Percentiles rank a stretch among this genome's conserved stretches.
Evolutionary conservation across 768 basidiomycete genomes (phyloP).

Genomic region (Russula abietina): DNA sequence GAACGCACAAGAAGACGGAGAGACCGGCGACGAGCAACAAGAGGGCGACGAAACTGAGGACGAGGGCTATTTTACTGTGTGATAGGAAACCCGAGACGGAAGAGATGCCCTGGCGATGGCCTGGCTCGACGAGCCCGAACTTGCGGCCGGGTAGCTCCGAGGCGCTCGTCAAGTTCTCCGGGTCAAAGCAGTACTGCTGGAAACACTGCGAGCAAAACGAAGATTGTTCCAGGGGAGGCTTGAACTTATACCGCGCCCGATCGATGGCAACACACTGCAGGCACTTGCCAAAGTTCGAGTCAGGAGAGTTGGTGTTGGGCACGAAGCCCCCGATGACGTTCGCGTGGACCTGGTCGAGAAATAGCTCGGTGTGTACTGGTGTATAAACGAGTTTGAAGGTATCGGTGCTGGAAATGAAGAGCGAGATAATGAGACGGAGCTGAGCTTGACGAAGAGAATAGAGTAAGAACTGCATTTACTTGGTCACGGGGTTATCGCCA

Average conservation of each 20-base stretch:
- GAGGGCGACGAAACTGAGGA: slow-evolving; percentile 44
- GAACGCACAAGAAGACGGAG: slow-evolving; percentile 33
- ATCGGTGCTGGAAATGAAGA: slow-evolving; percentile 37
- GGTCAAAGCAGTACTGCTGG: slow-evolving; percentile 31
- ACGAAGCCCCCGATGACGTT: slow-evolving; percentile 56
- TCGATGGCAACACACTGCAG: slow-evolving; percentile 64
- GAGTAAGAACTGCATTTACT: slow-evolving; percentile 40
- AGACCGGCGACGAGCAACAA: slow-evolving; percentile 37
- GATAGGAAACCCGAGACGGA: slow-evolving; percentile 42
- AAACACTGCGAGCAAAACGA: slow-evolving; percentile 29
- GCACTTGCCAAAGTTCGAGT: slow-evolving; percentile 54
- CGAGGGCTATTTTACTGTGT: slow-evolving; percentile 41
- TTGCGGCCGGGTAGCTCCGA: slow-evolving; percentile 36
- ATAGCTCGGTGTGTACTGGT: slow-evolving; percentile 44
- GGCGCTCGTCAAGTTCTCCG: slow-evolving; percentile 24
- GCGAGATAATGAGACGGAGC: slow-evolving; percentile 11
- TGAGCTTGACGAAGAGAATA: not conserved
- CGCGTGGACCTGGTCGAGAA: slow-evolving; percentile 55
- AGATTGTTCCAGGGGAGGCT: slow-evolving; percentile 26
- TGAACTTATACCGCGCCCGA: slow-evolving; percentile 25
- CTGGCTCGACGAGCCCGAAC: slow-evolving; percentile 47
- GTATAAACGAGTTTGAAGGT: slow-evolving; percentile 59
- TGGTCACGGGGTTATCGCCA: slow-evolving; percentile 56
- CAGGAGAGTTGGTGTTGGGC: slow-evolving; percentile 52
- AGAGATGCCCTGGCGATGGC: slow-evolving; percentile 43